A percentile compares a stretch with the other conserved stretches of the same genome.
phyloP scores from a whole-genome alignment of 1,139 yeast genomes.

The Blastobotrys raffinosifermentans region DNA sequence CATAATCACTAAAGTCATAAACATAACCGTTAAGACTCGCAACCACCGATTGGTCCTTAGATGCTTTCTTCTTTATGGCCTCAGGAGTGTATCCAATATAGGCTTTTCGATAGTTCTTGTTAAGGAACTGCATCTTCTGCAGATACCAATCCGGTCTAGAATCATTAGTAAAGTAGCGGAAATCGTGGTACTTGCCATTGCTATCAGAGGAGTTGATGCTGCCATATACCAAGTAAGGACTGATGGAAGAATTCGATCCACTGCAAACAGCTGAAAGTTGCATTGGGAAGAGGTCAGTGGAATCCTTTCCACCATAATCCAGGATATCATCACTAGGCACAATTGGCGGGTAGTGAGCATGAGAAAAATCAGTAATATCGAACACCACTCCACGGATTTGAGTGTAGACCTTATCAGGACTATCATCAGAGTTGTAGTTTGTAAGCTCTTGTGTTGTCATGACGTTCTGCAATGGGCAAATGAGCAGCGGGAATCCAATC shows the following conservation, averaged over 20 bases:
- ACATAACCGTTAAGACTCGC: constrained; percentile 35
- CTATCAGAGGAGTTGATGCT: constrained; percentile 36
- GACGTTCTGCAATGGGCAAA: constrained; percentile 38
- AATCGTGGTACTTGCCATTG: constrained; percentile 38
- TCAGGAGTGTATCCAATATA: constrained; percentile 36
- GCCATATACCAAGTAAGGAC: constrained; percentile 34
- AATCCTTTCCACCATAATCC: constrained; percentile 35
- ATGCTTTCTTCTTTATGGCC: constrained; percentile 26
- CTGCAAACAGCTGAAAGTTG: constrained; percentile 38
- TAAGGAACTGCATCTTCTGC: constrained; percentile 34
- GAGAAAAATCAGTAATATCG: constrained; percentile 35
- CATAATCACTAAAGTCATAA: constrained; percentile 35
- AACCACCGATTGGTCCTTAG: constrained; percentile 23
- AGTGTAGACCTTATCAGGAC: constrained; percentile 32
- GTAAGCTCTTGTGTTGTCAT: constrained; percentile 31
- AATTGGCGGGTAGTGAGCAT: constrained; percentile 36
- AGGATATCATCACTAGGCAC: constrained; percentile 33
- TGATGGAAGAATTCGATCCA: constrained; percentile 30
- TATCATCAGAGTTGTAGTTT: constrained; percentile 26
- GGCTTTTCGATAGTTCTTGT: constrained; percentile 32
- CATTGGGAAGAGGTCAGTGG: constrained; percentile 34
- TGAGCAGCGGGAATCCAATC: constrained; percentile 37
- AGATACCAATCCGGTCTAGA: constrained; percentile 41
- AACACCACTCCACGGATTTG: constrained; percentile 37
- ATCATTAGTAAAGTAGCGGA: constrained; percentile 34